phyloP scores from a whole-genome alignment of 2,329 filamentous ascomycete species.

The Penicillium fuscoglaucum region DNA sequence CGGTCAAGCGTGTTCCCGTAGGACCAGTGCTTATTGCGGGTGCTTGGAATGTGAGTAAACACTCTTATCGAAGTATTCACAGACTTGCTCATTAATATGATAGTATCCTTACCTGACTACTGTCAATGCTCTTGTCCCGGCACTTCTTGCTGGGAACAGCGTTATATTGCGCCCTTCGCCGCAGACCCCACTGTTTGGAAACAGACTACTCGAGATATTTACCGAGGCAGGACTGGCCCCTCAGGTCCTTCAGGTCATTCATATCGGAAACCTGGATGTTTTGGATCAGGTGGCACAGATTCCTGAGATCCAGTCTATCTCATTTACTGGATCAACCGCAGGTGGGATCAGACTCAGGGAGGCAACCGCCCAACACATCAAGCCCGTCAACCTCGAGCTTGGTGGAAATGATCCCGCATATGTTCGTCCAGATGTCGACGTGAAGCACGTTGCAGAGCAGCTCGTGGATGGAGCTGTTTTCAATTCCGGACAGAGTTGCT shows the following conservation, averaged over 20 bases:
- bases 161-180: slow-evolving; percentile 90
- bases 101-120: slow-evolving; percentile 91
- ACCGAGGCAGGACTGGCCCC: slow-evolving; percentile 73
- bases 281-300: slow-evolving; percentile 76
- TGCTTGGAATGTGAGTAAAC: slow-evolving; percentile 79
- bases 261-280: slow-evolving; percentile 71
- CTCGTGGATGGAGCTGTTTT: slow-evolving; percentile 90
- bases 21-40: slow-evolving; percentile 84
- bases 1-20: slow-evolving; percentile 80
- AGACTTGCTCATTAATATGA: slow-evolving; percentile 1
- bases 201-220: slow-evolving; percentile 75
- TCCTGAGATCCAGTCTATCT: slow-evolving; percentile 72
- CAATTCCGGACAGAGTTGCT: slow-evolving; percentile 95
- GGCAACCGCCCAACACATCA: slow-evolving; percentile 75
- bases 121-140: slow-evolving; percentile 83
- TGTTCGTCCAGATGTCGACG: slow-evolving; percentile 75
- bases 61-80: slow-evolving; percentile 9
- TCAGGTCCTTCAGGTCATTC: slow-evolving; percentile 83
- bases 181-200: slow-evolving; percentile 84
- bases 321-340: slow-evolving; percentile 87
- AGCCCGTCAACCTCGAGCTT: slow-evolving; percentile 82
- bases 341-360: slow-evolving; percentile 80
- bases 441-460: slow-evolving; percentile 84
- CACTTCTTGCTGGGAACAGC: slow-evolving; percentile 84
- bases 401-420: slow-evolving; percentile 93